These are phyloP conservation scores for Phyllosticta citribraziliensis DNA, from an alignment of 2,329 filamentous ascomycete genomes.

Conservation along the genomic window DNA sequence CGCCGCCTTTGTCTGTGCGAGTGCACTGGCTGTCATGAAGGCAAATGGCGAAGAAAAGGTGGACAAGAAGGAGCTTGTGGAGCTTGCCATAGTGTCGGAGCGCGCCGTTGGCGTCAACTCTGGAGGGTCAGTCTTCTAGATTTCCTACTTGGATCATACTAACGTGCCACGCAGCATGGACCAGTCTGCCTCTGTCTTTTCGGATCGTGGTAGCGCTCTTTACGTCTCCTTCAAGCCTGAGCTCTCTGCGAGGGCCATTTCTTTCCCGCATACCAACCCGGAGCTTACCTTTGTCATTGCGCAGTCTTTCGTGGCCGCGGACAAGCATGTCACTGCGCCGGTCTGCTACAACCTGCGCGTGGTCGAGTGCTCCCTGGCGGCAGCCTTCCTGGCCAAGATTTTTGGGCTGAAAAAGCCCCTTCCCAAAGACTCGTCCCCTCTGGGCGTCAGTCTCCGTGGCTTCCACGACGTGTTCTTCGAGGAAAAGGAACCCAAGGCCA, in stretches of 20 bases:
- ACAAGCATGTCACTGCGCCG: constrained; percentile 89
- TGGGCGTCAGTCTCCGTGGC: constrained; percentile 73
- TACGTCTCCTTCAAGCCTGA: constrained; percentile 82
- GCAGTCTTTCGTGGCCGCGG: constrained; percentile 85
- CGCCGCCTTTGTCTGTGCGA: constrained; percentile 86
- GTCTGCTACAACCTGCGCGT: constrained; percentile 95
- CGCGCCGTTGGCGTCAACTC: constrained; percentile 92
- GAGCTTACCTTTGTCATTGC: constrained; percentile 88
- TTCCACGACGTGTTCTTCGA: constrained; percentile 79
- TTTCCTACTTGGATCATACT: constrained; percentile 10
- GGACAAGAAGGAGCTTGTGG: constrained; percentile 84
- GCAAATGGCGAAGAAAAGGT: constrained; percentile 71
- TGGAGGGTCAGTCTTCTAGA: constrained; percentile 56
- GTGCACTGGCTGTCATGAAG: constrained; percentile 75
- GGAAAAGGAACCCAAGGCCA: constrained; percentile 36
- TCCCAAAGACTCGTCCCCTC: constrained; percentile 67
- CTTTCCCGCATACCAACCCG: constrained; percentile 70
- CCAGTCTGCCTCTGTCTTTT: constrained; percentile 92
- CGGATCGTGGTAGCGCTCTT: constrained; percentile 71
- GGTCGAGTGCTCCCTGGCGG: constrained; percentile 87
- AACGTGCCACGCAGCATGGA: constrained; percentile 62
- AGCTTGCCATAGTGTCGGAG: constrained; percentile 90
- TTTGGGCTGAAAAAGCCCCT: constrained; percentile 50
- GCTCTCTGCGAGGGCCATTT: constrained; percentile 66
- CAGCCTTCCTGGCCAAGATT: constrained; percentile 53